Evolutionary conservation across 1,284 basidiomycete species (phyloP).

Genomic region (Ustilago bromivora): DNA sequence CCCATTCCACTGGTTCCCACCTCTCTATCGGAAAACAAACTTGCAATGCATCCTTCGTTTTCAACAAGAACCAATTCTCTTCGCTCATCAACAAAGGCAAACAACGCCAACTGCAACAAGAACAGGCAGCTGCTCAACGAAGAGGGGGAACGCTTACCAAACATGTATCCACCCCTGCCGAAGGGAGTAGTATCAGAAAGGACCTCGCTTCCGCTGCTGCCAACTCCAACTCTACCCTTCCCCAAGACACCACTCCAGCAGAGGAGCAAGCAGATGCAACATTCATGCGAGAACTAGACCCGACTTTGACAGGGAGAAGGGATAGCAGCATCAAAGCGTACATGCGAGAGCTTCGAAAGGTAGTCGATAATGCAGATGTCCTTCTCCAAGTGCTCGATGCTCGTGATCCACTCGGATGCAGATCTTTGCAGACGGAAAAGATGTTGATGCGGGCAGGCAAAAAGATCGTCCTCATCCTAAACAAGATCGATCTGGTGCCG

Average conservation of each 20-base stretch:
- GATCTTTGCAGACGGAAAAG: slow-evolving; percentile 60
- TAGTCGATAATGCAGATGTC: slow-evolving; percentile 92
- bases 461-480: slow-evolving; percentile 60
- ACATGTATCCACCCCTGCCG: background rate
- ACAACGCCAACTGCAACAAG: slow-evolving; percentile 31
- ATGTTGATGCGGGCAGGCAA: slow-evolving; percentile 61
- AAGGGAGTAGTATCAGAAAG: slow-evolving; percentile 18
- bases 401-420: slow-evolving; percentile 73
- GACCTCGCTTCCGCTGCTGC: slow-evolving; percentile 37
- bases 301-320: slow-evolving; percentile 44
- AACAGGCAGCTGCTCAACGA: slow-evolving; percentile 21
- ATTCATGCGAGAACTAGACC: slow-evolving; percentile 27
- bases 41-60: slow-evolving; percentile 42
- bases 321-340: slow-evolving; percentile 70
- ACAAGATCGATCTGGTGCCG: slow-evolving; percentile 78
- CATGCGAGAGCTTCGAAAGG: slow-evolving; percentile 79
- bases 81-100: slow-evolving; percentile 49
- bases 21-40: slow-evolving; percentile 31
- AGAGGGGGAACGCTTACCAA: background rate
- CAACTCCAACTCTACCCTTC: slow-evolving; percentile 17
- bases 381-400: slow-evolving; percentile 73
- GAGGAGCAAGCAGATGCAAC: background rate
- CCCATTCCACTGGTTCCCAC: slow-evolving; percentile 18
- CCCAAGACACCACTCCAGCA: background rate
- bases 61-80: slow-evolving; percentile 44